Evolutionary conservation across 257 asterid species (phyloP).

Genomic region (Cordia subcordata): DNA sequence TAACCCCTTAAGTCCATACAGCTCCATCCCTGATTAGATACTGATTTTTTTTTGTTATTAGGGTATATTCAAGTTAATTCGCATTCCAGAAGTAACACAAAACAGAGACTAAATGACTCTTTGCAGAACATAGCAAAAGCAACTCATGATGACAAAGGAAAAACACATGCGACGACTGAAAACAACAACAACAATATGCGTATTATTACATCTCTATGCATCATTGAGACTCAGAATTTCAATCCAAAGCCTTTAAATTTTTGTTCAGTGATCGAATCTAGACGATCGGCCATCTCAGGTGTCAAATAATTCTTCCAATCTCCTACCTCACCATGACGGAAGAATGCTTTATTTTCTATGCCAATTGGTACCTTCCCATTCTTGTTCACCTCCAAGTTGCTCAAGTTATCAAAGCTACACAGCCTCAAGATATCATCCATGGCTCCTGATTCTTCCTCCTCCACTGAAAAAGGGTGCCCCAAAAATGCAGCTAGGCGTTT

Average conservation of each 20-base stretch:
- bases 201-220: no score
- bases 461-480: background rate
- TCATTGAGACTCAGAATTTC: background rate
- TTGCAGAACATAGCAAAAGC: no score
- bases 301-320: conserved; percentile 13
- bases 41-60: no score
- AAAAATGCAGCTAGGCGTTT: conserved; percentile 7
- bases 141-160: no score
- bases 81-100: no score
- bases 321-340: conserved; percentile 7
- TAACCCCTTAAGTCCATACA: no score
- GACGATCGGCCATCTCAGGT: background rate
- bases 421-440: conserved; percentile 4
- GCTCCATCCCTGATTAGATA: no score
- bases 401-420: conserved; percentile 13
- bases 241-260: conserved; percentile 5
- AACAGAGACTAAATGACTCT: no score
- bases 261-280: background rate
- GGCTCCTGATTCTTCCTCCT: conserved; percentile 11
- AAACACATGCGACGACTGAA: no score
- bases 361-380: conserved; percentile 2
- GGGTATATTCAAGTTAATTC: no score
- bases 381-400: conserved; percentile 12
- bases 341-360: background rate
- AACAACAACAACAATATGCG: no score